A percentile compares a stretch with the other conserved stretches of the same genome.
Conservation (phyloP, 768 basidiomycete genomes). For the Ramaria sp. region DNA sequence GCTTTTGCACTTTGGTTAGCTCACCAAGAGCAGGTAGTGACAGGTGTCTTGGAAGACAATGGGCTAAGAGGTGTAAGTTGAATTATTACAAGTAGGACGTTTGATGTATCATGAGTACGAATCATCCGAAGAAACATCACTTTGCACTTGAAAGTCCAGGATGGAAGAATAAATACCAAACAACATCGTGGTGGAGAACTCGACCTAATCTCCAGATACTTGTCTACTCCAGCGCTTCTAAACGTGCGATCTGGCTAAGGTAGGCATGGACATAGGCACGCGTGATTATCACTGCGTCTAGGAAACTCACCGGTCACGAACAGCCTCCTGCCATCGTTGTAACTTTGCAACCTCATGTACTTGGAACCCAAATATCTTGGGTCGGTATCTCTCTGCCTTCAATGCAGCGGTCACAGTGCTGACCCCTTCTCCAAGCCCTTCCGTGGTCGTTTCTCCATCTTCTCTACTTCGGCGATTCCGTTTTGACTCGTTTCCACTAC, state of each 20-base stretch:
- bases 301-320: conserved; percentile 65
- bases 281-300: neutral
- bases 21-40: conserved; percentile 62
- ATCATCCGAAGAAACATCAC: neutral
- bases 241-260: conserved; percentile 9
- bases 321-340: conserved; percentile 93
- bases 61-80: neutral
- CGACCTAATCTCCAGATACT: neutral
- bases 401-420: conserved; percentile 76
- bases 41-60: conserved; percentile 31
- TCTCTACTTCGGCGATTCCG: conserved; percentile 44
- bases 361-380: conserved; percentile 95
- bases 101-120: neutral
- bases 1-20: conserved; percentile 76
- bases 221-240: conserved; percentile 9
- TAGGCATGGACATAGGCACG: neutral
- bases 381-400: conserved; percentile 87
- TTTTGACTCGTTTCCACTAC: conserved; percentile 24
- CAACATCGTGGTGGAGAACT: neutral
- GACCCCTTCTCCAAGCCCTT: conserved; percentile 49
- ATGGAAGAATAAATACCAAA: neutral
- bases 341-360: conserved; percentile 87
- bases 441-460: conserved; percentile 35
- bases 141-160: neutral
- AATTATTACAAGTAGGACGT: neutral